Evolutionary conservation across 768 basidiomycete genomes (phyloP).

Genomic region (Tricholoma hemisulphureum): DNA sequence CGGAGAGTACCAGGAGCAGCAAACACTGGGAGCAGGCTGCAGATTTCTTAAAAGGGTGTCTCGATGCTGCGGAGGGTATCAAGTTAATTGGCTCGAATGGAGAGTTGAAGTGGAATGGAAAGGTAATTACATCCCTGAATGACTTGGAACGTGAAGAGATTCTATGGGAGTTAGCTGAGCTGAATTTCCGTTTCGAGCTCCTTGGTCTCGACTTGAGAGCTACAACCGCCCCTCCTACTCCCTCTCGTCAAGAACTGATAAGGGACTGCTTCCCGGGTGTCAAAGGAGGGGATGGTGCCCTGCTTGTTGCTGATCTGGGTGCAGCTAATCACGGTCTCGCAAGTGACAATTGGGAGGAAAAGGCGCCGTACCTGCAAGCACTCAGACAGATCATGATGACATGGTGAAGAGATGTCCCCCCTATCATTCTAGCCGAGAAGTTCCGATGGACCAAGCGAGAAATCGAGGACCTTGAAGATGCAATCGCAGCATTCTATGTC

Average conservation of each 20-base stretch:
- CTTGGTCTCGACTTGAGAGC: no score
- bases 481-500: constrained; percentile 1
- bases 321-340: constrained; percentile 11
- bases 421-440: not conserved
- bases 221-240: no score
- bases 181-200: no score
- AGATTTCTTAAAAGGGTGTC: no score
- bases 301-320: constrained; percentile 1
- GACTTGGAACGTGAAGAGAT: no score
- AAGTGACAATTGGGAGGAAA: not conserved
- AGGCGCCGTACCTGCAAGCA: constrained; percentile 1
- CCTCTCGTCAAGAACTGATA: not conserved
- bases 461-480: constrained; percentile 4
- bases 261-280: not conserved
- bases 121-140: no score
- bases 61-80: no score
- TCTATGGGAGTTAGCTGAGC: no score
- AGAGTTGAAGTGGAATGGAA: no score
- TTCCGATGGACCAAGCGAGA: not conserved
- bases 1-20: no score
- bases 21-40: no score
- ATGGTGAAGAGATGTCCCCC: constrained; percentile 3
- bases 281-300: not conserved
- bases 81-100: no score
- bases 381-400: not conserved